Evolutionary conservation across 2,329 filamentous ascomycete species (phyloP).

Genomic region (Xylariaceae sp.): DNA sequence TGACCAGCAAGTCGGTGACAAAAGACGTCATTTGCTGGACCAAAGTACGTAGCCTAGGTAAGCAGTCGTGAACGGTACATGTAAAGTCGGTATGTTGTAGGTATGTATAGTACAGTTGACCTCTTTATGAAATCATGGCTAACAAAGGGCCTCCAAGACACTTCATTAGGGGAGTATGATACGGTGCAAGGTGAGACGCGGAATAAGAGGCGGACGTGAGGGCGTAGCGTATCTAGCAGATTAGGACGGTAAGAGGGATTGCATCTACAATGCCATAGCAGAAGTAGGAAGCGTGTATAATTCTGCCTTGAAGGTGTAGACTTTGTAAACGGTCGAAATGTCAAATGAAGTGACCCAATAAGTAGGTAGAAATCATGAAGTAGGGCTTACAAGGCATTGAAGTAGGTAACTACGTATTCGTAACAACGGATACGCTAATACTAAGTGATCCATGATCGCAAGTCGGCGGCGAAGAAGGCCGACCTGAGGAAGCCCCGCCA

Average conservation of each 20-base stretch:
- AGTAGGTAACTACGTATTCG: too few relatives aligned
- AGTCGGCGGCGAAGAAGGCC: too few relatives aligned
- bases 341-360: too few relatives aligned
- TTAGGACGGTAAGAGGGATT: not conserved
- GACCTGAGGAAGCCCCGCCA: too few relatives aligned
- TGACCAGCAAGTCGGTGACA: slow-evolving; percentile 60
- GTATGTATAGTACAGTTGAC: slow-evolving; percentile 6
- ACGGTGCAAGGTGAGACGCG: not conserved
- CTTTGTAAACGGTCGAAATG: too few relatives aligned
- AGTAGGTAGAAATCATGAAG: too few relatives aligned
- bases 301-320: too few relatives aligned
- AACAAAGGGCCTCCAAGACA: slow-evolving; percentile 7
- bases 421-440: too few relatives aligned
- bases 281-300: not conserved
- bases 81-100: slow-evolving; percentile 11
- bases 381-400: too few relatives aligned
- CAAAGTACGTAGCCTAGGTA: not conserved
- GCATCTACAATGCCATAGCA: not conserved
- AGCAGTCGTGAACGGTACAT: slow-evolving; percentile 4
- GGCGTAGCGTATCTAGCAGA: not conserved
- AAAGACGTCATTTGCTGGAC: slow-evolving; percentile 50
- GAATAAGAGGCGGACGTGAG: not conserved
- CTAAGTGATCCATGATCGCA: too few relatives aligned
- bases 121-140: slow-evolving; percentile 19
- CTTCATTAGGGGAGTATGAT: not conserved